Base-by-base conservation (phyloP, 306 rosid genomes). In the Quercus ilex region DNA sequence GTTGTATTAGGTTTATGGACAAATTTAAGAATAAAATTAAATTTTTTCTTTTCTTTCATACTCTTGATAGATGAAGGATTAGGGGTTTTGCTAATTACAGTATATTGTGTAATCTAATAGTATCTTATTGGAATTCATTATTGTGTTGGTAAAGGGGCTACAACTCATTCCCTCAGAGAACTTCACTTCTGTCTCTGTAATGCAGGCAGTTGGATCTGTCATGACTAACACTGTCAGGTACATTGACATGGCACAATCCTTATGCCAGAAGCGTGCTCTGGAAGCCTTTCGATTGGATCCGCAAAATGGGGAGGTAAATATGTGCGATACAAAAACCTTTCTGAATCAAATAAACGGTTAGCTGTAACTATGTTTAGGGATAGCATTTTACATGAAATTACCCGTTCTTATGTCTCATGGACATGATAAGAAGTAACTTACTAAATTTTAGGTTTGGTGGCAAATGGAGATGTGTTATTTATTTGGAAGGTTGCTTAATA, bases 191-290 rank as follows among this genome's bases (percentile, higher is more conserved):
- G 28, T 87, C 55, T 96, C 98, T 41, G 99, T 96, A 70, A 96
- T 96, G 99, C 92, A 93, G 93, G 98, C 99, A 38, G 98, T 96
- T 81, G 99, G 99, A 6, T 96, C 98, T 51, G 73, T 96, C 73
- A 96, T 96, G 99, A 96, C 99, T 19, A 96, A 96, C 90, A 96
- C 6, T 56, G 88, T 69, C 86, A 93, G 99, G 96, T 96, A 85
- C 86, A 96, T 96, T 83, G 98, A 96, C 92, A 96, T 96, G 99
- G 99, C 99, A 15, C 98, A 96, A 86, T 71, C 94, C 79, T 89
- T 96, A 73, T 96, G 99, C 88, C 99, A 96, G 81, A 96, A 96
- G 89, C 97, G 99, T 78, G 99, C 99, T 77, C 73, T 93, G 78
- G 98, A 96, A 77, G 99, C 98, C 26, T 96, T 96, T 84, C 86